A percentile compares a stretch with the other conserved stretches of the same genome.
Conservation (phyloP, 768 basidiomycete species). For the Tylopilus sp. region DNA sequence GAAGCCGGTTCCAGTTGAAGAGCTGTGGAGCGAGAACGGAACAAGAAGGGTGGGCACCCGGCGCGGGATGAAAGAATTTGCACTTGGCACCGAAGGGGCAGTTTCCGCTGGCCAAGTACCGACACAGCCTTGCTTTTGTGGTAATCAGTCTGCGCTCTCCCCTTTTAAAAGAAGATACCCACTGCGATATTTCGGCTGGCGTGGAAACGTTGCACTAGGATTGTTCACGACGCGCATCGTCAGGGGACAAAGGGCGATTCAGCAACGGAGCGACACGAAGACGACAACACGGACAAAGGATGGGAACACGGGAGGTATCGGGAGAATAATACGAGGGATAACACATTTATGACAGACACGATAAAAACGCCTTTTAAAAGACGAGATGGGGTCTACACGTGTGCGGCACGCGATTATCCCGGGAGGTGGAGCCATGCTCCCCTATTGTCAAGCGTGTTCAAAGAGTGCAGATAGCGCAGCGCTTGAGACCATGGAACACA, state of each 20-base stretch:
- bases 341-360: constrained; percentile 22
- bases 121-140: constrained; percentile 35
- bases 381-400: constrained; percentile 31
- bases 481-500: neutral
- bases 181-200: constrained; percentile 31
- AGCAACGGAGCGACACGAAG: neutral
- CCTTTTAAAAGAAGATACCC: constrained; percentile 13
- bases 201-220: constrained; percentile 8
- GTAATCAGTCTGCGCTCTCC: constrained; percentile 1
- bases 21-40: constrained; percentile 15
- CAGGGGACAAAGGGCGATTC: neutral
- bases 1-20: constrained; percentile 16
- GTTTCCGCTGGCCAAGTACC: constrained; percentile 33
- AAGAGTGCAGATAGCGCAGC: neutral
- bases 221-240: constrained; percentile 6
- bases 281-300: neutral
- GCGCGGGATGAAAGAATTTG: constrained; percentile 35
- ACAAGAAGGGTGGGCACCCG: constrained; percentile 9
- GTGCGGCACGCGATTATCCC: constrained; percentile 31
- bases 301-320: neutral
- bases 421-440: constrained; percentile 5
- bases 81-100: constrained; percentile 38
- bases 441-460: constrained; percentile 13
- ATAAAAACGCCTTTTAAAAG: constrained; percentile 27
- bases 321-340: constrained; percentile 10